A percentile compares a stretch with the other conserved stretches of the same genome.
Conservation (phyloP, 495 filamentous ascomycete species). For the Cairneyella variabilis region DNA sequence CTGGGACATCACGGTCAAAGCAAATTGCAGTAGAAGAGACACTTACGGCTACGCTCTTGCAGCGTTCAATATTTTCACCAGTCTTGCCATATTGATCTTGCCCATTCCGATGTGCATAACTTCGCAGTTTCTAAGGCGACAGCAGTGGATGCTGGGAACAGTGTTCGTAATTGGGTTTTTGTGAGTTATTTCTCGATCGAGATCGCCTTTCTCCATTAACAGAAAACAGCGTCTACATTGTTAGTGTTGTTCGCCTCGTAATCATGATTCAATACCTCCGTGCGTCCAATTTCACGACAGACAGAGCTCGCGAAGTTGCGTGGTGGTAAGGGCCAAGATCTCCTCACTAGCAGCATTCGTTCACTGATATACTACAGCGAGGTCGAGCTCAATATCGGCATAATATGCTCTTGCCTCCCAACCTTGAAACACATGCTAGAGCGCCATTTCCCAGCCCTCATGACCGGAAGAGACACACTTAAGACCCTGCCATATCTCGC, state of each 20-base stretch:
- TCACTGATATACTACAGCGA: no score
- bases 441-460: neutral
- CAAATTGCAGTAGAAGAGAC: neutral
- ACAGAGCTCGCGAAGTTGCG: no score
- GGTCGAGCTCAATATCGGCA: slow-evolving; percentile 7
- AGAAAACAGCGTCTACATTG: neutral
- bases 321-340: no score
- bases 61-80: slow-evolving; percentile 4
- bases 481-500: no score
- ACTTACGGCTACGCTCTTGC: slow-evolving; percentile 3
- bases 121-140: neutral
- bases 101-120: neutral
- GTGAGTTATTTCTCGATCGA: neutral
- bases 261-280: slow-evolving; percentile 1
- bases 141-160: slow-evolving; percentile 2
- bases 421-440: neutral
- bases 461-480: no score
- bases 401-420: slow-evolving; percentile 4
- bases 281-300: slow-evolving; percentile 2
- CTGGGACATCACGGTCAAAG: slow-evolving; percentile 1
- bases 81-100: slow-evolving; percentile 2
- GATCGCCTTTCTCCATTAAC: neutral
- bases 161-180: slow-evolving; percentile 2
- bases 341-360: no score
- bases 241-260: slow-evolving; percentile 5